phyloP scores from a whole-genome alignment of 441 rosid genomes.

The Pelargonium australe region DNA sequence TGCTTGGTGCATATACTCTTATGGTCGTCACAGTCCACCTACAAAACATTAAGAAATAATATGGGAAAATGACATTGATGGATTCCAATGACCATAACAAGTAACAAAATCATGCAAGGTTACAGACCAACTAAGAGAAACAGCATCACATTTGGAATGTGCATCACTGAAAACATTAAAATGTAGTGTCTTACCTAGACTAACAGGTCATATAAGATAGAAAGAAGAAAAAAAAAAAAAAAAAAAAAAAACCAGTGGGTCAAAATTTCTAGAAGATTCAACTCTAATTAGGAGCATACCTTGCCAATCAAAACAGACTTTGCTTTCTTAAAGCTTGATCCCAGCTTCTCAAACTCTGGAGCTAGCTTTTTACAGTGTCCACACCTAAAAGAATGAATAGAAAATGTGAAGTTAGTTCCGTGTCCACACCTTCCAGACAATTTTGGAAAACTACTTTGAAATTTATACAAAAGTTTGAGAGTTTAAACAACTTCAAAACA shows the following conservation, averaged over 20 bases:
- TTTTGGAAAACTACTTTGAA: neutral
- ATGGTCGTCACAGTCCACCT: conserved; percentile 98
- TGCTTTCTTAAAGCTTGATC: conserved; percentile 82
- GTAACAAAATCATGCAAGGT: too few species aligned
- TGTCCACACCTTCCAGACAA: neutral
- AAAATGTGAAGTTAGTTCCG: neutral
- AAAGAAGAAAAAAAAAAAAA: neutral
- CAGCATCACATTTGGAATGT: neutral
- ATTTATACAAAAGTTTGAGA: neutral
- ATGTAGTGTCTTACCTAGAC: neutral
- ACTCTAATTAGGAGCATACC: conserved; percentile 32
- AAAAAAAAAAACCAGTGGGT: neutral
- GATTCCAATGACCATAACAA: neutral
- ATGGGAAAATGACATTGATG: too few species aligned
- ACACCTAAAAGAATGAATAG: conserved; percentile 46
- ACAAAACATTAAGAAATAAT: conserved; percentile 20
- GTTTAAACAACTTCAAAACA: neutral
- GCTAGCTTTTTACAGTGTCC: conserved; percentile 96
- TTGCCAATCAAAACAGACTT: conserved; percentile 82
- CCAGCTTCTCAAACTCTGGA: conserved; percentile 87
- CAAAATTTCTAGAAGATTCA: too few species aligned
- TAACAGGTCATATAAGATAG: neutral
- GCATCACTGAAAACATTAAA: too few species aligned
- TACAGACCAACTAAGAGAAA: neutral
- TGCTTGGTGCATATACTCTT: conserved; percentile 75